These are phyloP conservation scores for Wickerhamomyces ciferrii DNA, from an alignment of 805 yeast species.

Conservation along the genomic window DNA sequence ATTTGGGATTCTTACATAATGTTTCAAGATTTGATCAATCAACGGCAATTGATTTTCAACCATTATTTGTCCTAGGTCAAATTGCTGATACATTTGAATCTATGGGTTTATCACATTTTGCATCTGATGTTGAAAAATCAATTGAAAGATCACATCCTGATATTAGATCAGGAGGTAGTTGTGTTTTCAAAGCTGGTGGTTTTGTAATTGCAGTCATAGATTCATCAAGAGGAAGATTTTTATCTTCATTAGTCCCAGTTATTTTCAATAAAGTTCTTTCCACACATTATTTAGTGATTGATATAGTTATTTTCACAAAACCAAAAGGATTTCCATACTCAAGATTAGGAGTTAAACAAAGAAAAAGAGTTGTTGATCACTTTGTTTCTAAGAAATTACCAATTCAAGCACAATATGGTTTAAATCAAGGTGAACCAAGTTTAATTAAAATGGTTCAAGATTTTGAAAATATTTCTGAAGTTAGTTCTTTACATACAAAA, in stretches of 20 bases:
- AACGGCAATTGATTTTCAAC: slow-evolving; percentile 49
- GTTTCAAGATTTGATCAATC: slow-evolving; percentile 43
- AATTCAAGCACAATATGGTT: slow-evolving; percentile 40
- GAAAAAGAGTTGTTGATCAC: slow-evolving; percentile 55
- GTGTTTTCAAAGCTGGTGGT: slow-evolving; percentile 79
- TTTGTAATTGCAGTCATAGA: slow-evolving; percentile 74
- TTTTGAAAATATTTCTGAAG: slow-evolving; percentile 8
- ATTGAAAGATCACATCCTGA: slow-evolving; percentile 46
- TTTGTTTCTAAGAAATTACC: slow-evolving; percentile 49
- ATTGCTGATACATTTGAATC: slow-evolving; percentile 87
- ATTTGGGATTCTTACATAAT: slow-evolving; percentile 85
- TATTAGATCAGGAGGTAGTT: slow-evolving; percentile 51
- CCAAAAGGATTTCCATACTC: slow-evolving; percentile 62
- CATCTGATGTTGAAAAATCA: slow-evolving; percentile 72
- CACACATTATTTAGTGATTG: slow-evolving; percentile 77
- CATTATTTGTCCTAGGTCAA: slow-evolving; percentile 78
- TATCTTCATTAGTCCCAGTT: slow-evolving; percentile 78
- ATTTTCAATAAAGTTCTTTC: slow-evolving; percentile 74
- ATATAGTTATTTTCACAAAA: slow-evolving; percentile 76
- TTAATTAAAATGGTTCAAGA: slow-evolving; percentile 54
- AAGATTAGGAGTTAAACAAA: slow-evolving; percentile 69
- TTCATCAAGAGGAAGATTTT: slow-evolving; percentile 39
- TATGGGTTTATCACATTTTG: slow-evolving; percentile 88
- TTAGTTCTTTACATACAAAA: neutral
- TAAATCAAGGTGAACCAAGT: slow-evolving; percentile 64